Evolutionary conservation across 2,329 filamentous ascomycete genomes (phyloP), one percentile per base, ranked within the genome.

Genomic region (Ascochyta clinopodiicola): DNA sequence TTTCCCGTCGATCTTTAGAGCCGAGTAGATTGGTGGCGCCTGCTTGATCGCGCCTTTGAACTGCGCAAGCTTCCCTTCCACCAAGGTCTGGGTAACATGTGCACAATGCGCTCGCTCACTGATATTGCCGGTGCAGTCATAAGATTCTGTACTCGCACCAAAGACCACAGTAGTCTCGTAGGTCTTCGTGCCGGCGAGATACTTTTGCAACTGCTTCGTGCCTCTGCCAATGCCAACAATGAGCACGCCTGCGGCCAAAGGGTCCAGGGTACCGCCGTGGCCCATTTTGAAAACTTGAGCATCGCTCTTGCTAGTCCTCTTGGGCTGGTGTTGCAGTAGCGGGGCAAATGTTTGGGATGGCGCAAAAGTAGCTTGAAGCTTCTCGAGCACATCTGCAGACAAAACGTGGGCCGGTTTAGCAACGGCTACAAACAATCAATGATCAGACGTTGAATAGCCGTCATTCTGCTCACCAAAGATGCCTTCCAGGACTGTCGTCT

Each of bases 181-280:
- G 1, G 64, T 68, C 40, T 73, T 73, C 7, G 39, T 67, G 46
- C 68, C 67, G 10, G 59, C 59, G 7, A 73, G 59, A 44, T 66
- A 73, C 4, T 54, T 57, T 19, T 64, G 61, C 1, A 73, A 54
- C 2, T 67, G 57, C 43, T 71, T 72, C 0, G 70, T 73, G 36
- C 68, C 70, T 35, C 69, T 54, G 3, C 69, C 69, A 15, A 73
- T 67, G 9, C 67, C 70, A 8, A 72, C 55, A 22, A 73, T 71
- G 15, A 73, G 63, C 1, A 73, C 61, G 17, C 70, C 69, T 3
- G 67, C 53, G 10, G 70, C 70, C 2, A 73, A 48, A 1, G 70
- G 69, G 35, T 73, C 70, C 5, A 73, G 56, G 0, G 70, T 73
- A 6, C 70, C 70, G 31, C 69, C 70, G 34, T 73, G 70, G 3